Evolutionary conservation across 83 land plant genomes (phyloP), one percentile per base, ranked within the genome.

Genomic region (Picea engelmannii): DNA sequence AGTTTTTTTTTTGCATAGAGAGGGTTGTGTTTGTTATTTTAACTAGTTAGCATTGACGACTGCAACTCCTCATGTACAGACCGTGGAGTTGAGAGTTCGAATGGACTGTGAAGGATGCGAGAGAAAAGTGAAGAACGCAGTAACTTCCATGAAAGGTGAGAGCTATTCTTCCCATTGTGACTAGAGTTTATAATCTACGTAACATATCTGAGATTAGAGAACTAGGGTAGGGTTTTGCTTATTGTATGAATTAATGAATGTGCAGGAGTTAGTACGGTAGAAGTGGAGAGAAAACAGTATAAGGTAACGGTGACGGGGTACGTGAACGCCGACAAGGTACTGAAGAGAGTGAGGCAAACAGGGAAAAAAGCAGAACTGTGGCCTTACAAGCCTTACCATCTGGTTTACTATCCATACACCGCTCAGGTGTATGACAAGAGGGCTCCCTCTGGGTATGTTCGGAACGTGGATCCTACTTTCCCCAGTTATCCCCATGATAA

Each of bases 281-380:
- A 85, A 1, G 85, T 92, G 75, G 81, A 84, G 63, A 73, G 84
- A 62, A 90, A 83, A 63, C 79, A 83, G 68, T 80, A 84, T 71
- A 68, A 80, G 85, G 92, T 87, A 83, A 85, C 86, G 55, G 93
- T 91, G 25, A 89, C 47, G 25, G 92, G 92, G 11, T 82, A 79
- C 58, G 88, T 90, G 71, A 88, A 87, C 13, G 75, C 86, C 18
- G 82, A 84, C 76, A 85, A 89, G 82, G 94, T 92, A 66, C 59
- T 92, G 80, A 82, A 86, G 81, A 87, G 27, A 68, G 92, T 85
- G 83, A 80, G 77, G 75, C 76, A 83, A 68, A 92, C 90, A 7
- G 92, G 90, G 4, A 92, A 92, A 83, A 73, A 21, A 44, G 90
- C 88, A 9, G 94, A 92, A 59, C 13, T 86, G 13, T 89, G 92